phyloP scores from a whole-genome alignment of 306 rosid species.

The Erythrophleum fordii region DNA sequence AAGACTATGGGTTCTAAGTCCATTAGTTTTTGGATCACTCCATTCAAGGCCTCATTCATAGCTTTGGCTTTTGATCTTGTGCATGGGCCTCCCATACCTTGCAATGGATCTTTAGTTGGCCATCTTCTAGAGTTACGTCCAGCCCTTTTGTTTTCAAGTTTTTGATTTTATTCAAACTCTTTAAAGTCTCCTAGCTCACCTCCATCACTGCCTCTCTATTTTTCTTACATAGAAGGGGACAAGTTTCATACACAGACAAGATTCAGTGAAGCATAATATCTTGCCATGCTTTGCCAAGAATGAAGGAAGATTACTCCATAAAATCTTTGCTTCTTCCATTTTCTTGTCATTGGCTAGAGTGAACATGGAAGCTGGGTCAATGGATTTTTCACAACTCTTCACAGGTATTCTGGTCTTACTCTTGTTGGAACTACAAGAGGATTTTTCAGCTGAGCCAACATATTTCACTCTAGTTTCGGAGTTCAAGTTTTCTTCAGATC shows the following conservation, averaged over 20 bases:
- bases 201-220: too few relatives aligned
- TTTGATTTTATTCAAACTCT: too few relatives aligned
- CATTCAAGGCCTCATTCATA: too few relatives aligned
- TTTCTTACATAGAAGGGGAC: background rate
- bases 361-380: constrained; percentile 14
- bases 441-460: constrained; percentile 12
- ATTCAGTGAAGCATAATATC: constrained; percentile 32
- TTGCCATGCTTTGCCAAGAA: constrained; percentile 41
- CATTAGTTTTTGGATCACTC: too few relatives aligned
- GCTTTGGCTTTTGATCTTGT: too few relatives aligned
- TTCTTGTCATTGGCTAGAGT: constrained; percentile 27
- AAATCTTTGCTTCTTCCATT: constrained; percentile 23
- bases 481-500: constrained; percentile 36
- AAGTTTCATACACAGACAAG: background rate
- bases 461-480: constrained; percentile 29
- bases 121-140: too few relatives aligned
- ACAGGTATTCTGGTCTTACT: background rate
- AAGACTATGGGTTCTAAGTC: too few relatives aligned
- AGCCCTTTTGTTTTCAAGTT: too few relatives aligned
- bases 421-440: constrained; percentile 17
- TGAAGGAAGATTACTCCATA: constrained; percentile 37
- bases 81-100: too few relatives aligned
- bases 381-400: constrained; percentile 7
- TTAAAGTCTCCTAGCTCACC: too few relatives aligned
- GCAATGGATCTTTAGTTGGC: too few relatives aligned